These are phyloP conservation scores for Brassica nigra DNA, from an alignment of 345 rosid species.

Conservation along the genomic window DNA sequence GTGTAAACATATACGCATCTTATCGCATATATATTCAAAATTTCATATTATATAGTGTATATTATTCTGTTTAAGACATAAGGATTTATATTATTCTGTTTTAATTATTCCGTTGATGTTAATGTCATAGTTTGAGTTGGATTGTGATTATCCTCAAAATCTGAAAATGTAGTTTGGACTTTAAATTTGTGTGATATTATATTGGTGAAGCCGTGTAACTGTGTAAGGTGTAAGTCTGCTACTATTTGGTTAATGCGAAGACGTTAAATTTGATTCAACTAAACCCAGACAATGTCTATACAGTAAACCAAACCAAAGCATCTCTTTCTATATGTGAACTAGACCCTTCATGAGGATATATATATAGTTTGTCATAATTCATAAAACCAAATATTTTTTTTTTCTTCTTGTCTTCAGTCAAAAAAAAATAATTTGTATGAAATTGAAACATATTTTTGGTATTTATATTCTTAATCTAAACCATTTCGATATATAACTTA, in stretches of 20 bases:
- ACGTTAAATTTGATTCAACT: conserved; percentile 2
- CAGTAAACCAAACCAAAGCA: neutral
- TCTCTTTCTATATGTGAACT: neutral
- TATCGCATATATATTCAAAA: conserved; percentile 6
- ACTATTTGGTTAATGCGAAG: neutral
- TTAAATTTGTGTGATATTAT: neutral
- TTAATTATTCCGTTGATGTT: neutral
- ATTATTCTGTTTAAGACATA: neutral
- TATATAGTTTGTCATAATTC: neutral
- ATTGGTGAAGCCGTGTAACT: conserved; percentile 3
- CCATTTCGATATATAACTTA: neutral
- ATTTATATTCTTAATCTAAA: neutral
- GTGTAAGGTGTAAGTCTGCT: neutral
- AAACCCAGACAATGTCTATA: neutral
- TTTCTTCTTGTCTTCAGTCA: too few species aligned
- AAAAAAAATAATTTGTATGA: neutral
- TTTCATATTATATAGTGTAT: conserved; percentile 5
- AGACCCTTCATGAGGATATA: neutral
- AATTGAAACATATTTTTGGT: neutral
- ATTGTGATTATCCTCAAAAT: conserved; percentile 11
- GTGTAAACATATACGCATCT: conserved; percentile 40
- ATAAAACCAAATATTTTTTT: too few species aligned
- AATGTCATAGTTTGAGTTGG: conserved; percentile 3
- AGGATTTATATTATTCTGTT: neutral
- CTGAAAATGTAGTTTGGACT: neutral